Percentiles rank a stretch among this genome's conserved stretches.
These are phyloP conservation scores for Geotrichum ghanense DNA, from an alignment of 805 yeast species.

Conservation along the genomic window DNA sequence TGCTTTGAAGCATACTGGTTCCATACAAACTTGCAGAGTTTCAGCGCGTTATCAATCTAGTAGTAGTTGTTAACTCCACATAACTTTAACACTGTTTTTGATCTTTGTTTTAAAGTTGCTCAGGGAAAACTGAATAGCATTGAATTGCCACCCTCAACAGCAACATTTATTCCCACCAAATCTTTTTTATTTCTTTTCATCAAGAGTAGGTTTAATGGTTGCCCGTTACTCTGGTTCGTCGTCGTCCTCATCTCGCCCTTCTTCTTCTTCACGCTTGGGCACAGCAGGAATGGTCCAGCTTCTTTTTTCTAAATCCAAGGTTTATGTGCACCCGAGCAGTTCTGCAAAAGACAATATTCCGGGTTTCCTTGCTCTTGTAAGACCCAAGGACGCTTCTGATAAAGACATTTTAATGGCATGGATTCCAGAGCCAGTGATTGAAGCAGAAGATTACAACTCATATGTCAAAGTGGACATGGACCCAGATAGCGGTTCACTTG, in stretches of 20 bases:
- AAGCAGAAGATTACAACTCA: conserved; percentile 34
- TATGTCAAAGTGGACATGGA: conserved; percentile 43
- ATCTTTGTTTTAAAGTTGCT: no score
- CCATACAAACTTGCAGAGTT: no score
- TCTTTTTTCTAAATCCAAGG: conserved; percentile 30
- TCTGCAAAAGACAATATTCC: conserved; percentile 64
- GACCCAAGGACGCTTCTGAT: conserved; percentile 39
- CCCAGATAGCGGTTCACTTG: conserved; percentile 12
- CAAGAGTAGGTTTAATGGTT: not conserved
- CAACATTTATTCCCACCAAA: not conserved
- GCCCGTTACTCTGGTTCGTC: conserved; percentile 1
- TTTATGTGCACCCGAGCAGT: conserved; percentile 68
- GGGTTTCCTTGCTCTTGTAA: conserved; percentile 62
- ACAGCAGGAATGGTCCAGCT: conserved; percentile 17
- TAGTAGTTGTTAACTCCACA: not conserved
- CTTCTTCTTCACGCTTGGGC: not conserved
- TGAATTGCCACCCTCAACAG: not conserved
- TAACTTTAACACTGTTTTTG: conserved; percentile 1
- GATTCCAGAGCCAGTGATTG: conserved; percentile 40
- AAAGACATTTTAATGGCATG: conserved; percentile 54
- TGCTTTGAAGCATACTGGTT: no score
- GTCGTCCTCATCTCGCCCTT: not conserved
- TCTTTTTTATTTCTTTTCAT: not conserved
- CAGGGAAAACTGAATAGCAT: no score
- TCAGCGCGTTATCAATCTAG: no score